A percentile compares a stretch with the other conserved stretches of the same genome.
Evolutionary conservation across 2,329 filamentous ascomycete species (phyloP).

Genomic region (Cytospora chrysosperma): DNA sequence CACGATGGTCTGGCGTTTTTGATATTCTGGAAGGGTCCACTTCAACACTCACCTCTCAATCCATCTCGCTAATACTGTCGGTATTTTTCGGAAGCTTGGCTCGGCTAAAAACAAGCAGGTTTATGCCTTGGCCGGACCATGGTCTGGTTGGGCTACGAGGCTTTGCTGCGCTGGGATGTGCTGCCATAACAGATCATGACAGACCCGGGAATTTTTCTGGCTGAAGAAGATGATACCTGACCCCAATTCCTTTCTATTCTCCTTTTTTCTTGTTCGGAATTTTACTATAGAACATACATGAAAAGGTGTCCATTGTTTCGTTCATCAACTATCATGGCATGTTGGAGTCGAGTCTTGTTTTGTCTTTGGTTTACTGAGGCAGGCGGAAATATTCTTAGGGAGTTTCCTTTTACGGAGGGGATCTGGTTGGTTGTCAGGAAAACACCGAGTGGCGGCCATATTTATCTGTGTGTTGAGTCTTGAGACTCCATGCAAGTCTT

Average conservation of each 20-base stretch:
- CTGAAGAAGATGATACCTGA: background rate
- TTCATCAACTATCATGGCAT: constrained; percentile 6
- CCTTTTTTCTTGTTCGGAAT: background rate
- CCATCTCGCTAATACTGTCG: constrained; percentile 1
- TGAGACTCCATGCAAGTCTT: background rate
- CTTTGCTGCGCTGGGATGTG: background rate
- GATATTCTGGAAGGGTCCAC: background rate
- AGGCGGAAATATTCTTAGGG: background rate
- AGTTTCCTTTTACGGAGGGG: background rate
- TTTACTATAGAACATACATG: background rate
- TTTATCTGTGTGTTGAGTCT: background rate
- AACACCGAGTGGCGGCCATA: background rate
- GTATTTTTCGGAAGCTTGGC: background rate
- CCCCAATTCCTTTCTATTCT: background rate
- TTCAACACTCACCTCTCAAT: background rate
- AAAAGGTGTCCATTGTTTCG: background rate
- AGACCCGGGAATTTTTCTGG: no score
- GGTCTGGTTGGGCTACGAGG: background rate
- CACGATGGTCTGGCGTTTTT: background rate
- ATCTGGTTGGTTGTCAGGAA: background rate
- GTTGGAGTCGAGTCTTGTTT: constrained; percentile 3
- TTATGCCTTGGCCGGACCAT: background rate
- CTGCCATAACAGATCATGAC: background rate
- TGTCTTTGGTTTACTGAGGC: background rate
- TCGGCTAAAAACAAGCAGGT: background rate